These are phyloP conservation scores for Phytopythium aichiense DNA, from an alignment of 352 stramenopile species.

Conservation along the genomic window DNA sequence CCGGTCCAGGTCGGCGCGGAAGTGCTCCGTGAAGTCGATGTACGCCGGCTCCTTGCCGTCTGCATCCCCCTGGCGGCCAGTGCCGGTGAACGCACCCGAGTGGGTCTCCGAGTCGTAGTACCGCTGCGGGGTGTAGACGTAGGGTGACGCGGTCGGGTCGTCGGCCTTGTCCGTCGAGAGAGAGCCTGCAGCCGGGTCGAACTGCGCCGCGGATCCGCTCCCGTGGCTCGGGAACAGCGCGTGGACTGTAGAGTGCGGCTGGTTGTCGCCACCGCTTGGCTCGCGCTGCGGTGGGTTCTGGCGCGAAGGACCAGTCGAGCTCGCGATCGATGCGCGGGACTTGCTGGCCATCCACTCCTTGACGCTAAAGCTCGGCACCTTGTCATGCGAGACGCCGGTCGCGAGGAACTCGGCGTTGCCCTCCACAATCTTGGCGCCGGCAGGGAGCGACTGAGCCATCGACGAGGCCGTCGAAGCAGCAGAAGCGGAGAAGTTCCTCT, in stretches of 20 bases:
- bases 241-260: conserved; percentile 3
- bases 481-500: background rate
- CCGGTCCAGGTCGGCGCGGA: conserved; percentile 30
- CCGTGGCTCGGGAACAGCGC: background rate
- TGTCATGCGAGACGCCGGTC: conserved; percentile 67
- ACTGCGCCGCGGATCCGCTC: background rate
- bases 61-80: background rate
- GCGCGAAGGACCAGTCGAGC: conserved; percentile 6
- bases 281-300: background rate
- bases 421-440: conserved; percentile 20
- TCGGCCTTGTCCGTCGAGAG: background rate
- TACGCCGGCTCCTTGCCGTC: conserved; percentile 23
- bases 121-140: conserved; percentile 25
- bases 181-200: background rate
- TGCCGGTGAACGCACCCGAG: background rate
- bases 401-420: conserved; percentile 47
- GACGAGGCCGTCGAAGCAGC: background rate
- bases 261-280: background rate
- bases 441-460: background rate
- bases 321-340: conserved; percentile 24
- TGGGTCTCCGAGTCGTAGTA: conserved; percentile 1
- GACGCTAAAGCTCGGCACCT: conserved; percentile 54
- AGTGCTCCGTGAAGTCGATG: conserved; percentile 50
- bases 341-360: conserved; percentile 77
- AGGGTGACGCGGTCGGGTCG: conserved; percentile 5